A percentile compares a stretch with the other conserved stretches of the same genome.
Conservation (phyloP, 148 eudicot species). For the Selenicereus undatus region DNA sequence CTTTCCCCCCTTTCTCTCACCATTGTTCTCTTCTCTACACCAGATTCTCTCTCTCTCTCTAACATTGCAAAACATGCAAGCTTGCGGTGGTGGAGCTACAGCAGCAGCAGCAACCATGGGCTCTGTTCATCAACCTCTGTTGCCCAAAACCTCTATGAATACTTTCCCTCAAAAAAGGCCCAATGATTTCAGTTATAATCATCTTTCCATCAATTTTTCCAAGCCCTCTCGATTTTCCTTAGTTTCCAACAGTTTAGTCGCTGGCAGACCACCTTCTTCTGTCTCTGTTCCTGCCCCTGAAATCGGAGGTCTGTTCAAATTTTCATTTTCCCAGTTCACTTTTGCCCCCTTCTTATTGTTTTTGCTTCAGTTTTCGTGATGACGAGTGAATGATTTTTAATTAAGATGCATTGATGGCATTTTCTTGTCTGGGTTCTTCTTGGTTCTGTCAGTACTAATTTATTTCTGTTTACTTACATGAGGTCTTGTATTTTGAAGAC, state of each 20-base stretch:
- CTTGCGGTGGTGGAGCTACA: constrained; percentile 19
- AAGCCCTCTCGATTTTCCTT: constrained; percentile 39
- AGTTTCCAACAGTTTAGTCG: constrained; percentile 48
- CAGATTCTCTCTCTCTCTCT: neutral
- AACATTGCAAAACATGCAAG: constrained; percentile 36
- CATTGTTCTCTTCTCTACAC: neutral
- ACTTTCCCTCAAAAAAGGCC: constrained; percentile 14
- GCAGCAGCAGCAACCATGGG: constrained; percentile 42
- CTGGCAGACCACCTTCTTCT: constrained; percentile 44
- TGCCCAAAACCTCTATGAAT: constrained; percentile 28
- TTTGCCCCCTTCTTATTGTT: neutral
- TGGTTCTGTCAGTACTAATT: neutral
- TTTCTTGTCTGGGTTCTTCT: neutral
- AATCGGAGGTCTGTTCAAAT: constrained; percentile 44
- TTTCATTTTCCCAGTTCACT: neutral
- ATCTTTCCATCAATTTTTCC: constrained; percentile 20
- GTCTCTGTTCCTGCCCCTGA: constrained; percentile 41
- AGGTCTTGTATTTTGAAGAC: neutral
- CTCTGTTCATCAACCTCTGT: constrained; percentile 52
- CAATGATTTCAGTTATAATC: constrained; percentile 22
- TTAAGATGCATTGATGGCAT: constrained; percentile 2
- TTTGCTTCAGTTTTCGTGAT: neutral
- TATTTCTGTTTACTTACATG: neutral
- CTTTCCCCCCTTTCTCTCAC: neutral
- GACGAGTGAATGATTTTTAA: neutral